A percentile compares a stretch with the other conserved stretches of the same genome.
Conservation (phyloP, 495 filamentous ascomycete genomes). For the Thozetella sp. region DNA sequence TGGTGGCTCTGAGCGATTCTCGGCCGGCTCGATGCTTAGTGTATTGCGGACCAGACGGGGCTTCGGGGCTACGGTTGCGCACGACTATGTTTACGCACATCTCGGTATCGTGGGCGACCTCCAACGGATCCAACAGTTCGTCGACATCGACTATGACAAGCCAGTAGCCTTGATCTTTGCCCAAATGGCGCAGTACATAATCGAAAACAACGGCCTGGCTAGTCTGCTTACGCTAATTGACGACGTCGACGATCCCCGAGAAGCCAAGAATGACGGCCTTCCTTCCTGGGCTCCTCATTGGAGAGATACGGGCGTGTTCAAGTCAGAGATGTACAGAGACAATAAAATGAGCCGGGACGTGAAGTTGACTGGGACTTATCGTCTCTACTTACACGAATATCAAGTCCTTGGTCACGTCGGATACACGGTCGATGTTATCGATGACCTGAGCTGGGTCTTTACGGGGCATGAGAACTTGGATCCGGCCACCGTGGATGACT, state of each 20-base stretch:
- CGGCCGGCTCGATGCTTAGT: neutral
- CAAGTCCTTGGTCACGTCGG: neutral
- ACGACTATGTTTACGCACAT: conserved; percentile 14
- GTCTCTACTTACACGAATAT: neutral
- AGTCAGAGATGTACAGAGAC: neutral
- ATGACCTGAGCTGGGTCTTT: neutral
- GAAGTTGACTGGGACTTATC: neutral
- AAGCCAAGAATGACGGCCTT: neutral
- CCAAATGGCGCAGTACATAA: conserved; percentile 6
- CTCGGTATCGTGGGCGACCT: conserved; percentile 2
- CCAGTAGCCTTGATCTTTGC: neutral
- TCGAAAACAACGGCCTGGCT: neutral
- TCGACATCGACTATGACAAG: conserved; percentile 9
- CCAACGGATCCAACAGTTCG: neutral
- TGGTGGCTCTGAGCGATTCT: neutral
- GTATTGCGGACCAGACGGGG: conserved; percentile 8
- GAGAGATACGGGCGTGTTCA: neutral
- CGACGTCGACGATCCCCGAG: neutral
- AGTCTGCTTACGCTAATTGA: neutral
- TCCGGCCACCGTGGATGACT: neutral
- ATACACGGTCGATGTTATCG: conserved; percentile 3
- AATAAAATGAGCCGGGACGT: neutral
- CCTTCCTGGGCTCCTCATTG: conserved; percentile 17
- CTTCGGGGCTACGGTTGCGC: conserved; percentile 7
- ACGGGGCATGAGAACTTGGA: neutral